phyloP scores from a whole-genome alignment of 371 early-diverging fungal species.

The Chytridium lagenaria region DNA sequence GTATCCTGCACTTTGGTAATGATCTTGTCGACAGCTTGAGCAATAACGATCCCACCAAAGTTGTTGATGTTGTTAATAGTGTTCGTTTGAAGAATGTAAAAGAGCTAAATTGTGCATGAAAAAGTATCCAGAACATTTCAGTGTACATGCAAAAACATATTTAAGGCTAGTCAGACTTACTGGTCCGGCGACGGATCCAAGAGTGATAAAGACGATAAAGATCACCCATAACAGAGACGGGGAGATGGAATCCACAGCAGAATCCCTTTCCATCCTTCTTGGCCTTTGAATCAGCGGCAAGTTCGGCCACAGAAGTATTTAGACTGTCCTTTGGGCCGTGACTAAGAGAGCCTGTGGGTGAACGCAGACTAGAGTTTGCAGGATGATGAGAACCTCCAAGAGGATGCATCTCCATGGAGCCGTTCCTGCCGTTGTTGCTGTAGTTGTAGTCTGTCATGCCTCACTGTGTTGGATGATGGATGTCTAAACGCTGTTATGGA shows the following conservation, averaged over 20 bases:
- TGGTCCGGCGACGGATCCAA: slow-evolving; percentile 6
- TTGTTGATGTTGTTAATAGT: slow-evolving; percentile 1
- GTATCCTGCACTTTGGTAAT: not conserved
- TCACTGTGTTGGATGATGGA: too few species aligned
- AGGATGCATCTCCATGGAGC: too few species aligned
- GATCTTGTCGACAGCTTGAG: not conserved
- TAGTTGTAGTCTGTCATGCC: too few species aligned
- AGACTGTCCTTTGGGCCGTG: not conserved
- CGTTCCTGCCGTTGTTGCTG: too few species aligned
- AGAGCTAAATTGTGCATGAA: not conserved
- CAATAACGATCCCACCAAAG: not conserved
- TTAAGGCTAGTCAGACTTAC: not conserved
- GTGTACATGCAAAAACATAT: not conserved
- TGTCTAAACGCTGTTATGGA: too few species aligned
- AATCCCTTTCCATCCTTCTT: not conserved
- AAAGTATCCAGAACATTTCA: too few species aligned
- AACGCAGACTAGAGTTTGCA: too few species aligned
- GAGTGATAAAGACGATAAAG: not conserved
- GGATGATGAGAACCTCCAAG: too few species aligned
- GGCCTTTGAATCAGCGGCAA: slow-evolving; percentile 9
- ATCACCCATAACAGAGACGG: not conserved
- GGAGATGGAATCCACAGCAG: not conserved
- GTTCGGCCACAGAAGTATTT: not conserved
- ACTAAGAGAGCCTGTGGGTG: too few species aligned
- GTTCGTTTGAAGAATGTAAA: not conserved